Base-by-base conservation (phyloP, 352 stramenopile species). In the Blastocystis sp. region DNA sequence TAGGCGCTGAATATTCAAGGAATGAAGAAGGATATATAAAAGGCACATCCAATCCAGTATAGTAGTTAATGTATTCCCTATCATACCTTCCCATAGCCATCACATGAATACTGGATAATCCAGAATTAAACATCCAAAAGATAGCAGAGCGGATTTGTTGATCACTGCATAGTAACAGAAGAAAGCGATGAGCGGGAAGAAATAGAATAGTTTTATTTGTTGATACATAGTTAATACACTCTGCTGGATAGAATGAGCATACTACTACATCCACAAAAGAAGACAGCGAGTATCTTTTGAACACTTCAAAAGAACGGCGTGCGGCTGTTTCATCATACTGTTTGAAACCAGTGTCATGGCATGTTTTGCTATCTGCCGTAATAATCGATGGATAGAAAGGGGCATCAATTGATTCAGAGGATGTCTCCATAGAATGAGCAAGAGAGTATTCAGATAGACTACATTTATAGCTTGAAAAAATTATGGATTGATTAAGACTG, bases 31-130 rank as follows among this genome's bases (percentile, higher is more conserved):
- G 2, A 2, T 52, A n/a, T 2, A 84, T 66, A 9, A 52, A 54
- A 7, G 74, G 57, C 2, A 84, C 74, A 17, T 48, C 9, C 1
- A 0, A 42, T 34, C 74, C 74, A 3, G 54, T 69, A 28, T 59
- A 84, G 28, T 84, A 84, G 52, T 84, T 84, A 42, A 84, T 84
- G 74, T 70, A 84, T 34, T 84, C 74, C 3, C 48, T 34, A 21
- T 84, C 74, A 17, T 84, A 84, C 0, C 34, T 14, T 38, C 60
- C 61, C n/a, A 59, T 59, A 4, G 74, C 74, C 6, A 52, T 7
- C 4, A 84, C 54, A 28, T 69, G 38, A 2, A 84, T 59, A 19
- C 34, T 19, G 28, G 54, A 24, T 10, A 59, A 17, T 11, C 19
- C 28, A 6, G 11, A 21, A n/a, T 45, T 9, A 68, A 84, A 84